phyloP scores from a whole-genome alignment of 352 stramenopile genomes.

The Phytophthora syringae region DNA sequence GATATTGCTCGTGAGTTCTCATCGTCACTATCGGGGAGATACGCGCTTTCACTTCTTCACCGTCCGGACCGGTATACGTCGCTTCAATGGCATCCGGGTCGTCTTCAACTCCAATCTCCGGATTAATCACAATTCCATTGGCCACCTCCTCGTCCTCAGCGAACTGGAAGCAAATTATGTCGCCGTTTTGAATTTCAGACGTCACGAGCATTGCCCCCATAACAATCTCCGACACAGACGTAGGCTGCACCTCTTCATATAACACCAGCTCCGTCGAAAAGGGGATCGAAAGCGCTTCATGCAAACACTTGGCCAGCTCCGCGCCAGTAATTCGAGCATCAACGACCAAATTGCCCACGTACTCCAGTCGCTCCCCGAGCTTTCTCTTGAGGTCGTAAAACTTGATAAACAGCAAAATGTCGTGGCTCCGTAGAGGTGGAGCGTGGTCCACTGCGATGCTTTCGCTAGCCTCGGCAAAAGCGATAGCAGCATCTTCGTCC shows the following conservation, averaged over 20 bases:
- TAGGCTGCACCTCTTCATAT: constrained; percentile 83
- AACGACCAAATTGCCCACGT: constrained; percentile 82
- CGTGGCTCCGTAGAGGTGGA: constrained; percentile 33
- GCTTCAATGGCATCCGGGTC: constrained; percentile 31
- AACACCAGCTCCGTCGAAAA: constrained; percentile 58
- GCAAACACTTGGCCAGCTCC: constrained; percentile 53
- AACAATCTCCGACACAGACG: constrained; percentile 62
- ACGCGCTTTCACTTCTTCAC: constrained; percentile 32
- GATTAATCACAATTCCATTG: constrained; percentile 20
- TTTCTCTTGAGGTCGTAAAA: constrained; percentile 75
- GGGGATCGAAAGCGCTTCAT: constrained; percentile 62
- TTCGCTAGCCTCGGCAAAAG: constrained; percentile 14
- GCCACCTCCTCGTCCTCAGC: constrained; percentile 43
- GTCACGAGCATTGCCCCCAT: constrained; percentile 49
- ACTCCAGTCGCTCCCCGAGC: constrained; percentile 72
- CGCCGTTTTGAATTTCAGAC: constrained; percentile 80
- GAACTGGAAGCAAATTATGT: constrained; percentile 87
- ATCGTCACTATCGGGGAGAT: constrained; percentile 29
- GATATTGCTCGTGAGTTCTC: constrained; percentile 9
- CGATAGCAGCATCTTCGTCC: constrained; percentile 21
- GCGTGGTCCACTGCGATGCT: constrained; percentile 16
- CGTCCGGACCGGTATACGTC: constrained; percentile 34
- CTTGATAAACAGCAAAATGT: constrained; percentile 89
- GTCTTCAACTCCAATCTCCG: constrained; percentile 32
- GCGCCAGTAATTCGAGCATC: constrained; percentile 66